Base-by-base conservation (phyloP, 345 rosid species). In the Citrus australasica region DNA sequence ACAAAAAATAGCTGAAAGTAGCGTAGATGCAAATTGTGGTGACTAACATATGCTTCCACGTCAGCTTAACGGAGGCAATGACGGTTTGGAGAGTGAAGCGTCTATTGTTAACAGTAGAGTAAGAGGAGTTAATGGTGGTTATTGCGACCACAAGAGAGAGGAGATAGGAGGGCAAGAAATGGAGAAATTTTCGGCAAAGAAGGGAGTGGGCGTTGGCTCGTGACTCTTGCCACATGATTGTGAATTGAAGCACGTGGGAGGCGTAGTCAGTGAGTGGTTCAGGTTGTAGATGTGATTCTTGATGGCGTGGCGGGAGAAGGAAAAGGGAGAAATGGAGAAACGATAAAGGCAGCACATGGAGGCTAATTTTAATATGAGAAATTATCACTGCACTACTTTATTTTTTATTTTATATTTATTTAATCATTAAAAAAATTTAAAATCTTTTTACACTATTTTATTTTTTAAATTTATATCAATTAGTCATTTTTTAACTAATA, bases 151-250 rank as follows among this genome's bases (percentile, higher is more conserved):
- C 21, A 76, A 92, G 87, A 14, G 95, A 91, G 85, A 93, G 86
- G 80, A 85, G 4, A 56, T 83, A 84, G 70, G 84, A 71, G 17
- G 98, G 97, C 70, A 91, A 30, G 69, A 81, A 85, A 67, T 79
- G 85, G 63, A 86, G 69, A 10, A 81, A 79, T 37, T 87, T 87
- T 79, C 86, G 86, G 67, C 79, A 90, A 83, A 95, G 83, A 78
- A 91, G 92, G 2, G 87, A 76, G 76, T 90, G 67, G 48, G 93
- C 90, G 4, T 77, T 79, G 67, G 80, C 85, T 74, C 95, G 90
- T 58, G 98, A 89, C 80, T 93, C 97, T 79, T 77, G 73, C 88
- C 88, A 84, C 46, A 89, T 87, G 48, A 93, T 37, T 88, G 88
- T 69, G 94, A 83, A 81, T 94, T 94, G 73, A 89, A 82, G 79